These are phyloP conservation scores for Eucalyptus marginata DNA, from an alignment of 345 rosid genomes.

Conservation along the genomic window DNA sequence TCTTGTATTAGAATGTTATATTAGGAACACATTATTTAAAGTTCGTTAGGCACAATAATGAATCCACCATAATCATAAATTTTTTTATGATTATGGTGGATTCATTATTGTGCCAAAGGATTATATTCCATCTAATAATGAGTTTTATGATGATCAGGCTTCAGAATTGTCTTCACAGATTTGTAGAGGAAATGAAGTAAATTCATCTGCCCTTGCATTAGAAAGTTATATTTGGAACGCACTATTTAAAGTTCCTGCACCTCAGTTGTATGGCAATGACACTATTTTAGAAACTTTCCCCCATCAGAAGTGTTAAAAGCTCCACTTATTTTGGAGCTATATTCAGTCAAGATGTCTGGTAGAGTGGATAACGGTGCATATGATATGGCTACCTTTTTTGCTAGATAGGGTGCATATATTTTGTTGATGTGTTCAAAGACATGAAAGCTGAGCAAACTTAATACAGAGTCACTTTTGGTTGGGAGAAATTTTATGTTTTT, in stretches of 20 bases:
- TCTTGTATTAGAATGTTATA: background rate
- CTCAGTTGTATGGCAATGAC: background rate
- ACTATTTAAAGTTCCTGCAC: background rate
- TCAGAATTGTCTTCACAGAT: background rate
- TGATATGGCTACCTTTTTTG: background rate
- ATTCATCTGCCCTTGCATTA: background rate
- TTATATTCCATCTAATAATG: background rate
- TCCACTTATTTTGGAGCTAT: background rate
- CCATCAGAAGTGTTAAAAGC: background rate
- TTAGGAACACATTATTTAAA: background rate
- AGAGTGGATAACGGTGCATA: background rate
- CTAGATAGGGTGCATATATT: background rate
- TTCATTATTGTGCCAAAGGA: background rate
- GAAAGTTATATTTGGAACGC: background rate
- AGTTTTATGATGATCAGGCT: background rate
- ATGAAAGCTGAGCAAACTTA: background rate
- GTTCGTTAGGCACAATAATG: background rate
- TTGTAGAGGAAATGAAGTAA: background rate
- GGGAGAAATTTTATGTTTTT: background rate
- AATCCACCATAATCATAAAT: too few species aligned
- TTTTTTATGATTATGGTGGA: background rate
- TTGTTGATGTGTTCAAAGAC: background rate
- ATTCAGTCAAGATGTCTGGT: background rate
- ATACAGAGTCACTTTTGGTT: background rate
- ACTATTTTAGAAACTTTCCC: background rate